Percentiles rank a stretch among this genome's conserved stretches.
Conservation (phyloP, 2,329 filamentous ascomycete species). For the Shiraia bambusicola region DNA sequence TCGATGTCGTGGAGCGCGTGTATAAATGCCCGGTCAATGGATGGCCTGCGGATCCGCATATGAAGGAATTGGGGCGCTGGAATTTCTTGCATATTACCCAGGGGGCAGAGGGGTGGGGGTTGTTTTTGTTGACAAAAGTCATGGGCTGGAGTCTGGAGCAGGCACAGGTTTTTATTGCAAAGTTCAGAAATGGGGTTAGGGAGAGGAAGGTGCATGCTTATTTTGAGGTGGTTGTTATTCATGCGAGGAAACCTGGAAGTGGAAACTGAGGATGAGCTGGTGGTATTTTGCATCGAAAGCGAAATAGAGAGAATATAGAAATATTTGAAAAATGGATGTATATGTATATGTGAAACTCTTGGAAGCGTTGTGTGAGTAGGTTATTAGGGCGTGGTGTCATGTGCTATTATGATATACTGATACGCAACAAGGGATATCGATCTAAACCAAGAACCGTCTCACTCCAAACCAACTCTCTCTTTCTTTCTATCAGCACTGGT, state of each 20-base stretch:
- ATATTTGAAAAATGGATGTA: too few species aligned
- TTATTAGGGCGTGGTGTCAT: conserved; percentile 7
- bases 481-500: conserved; percentile 10
- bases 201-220: conserved; percentile 37
- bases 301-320: too few species aligned
- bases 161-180: conserved; percentile 47
- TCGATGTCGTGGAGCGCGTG: conserved; percentile 26
- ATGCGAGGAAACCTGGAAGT: conserved; percentile 12
- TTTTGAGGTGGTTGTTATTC: conserved; percentile 26
- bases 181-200: conserved; percentile 34
- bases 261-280: background rate
- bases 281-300: too few species aligned
- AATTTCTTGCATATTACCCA: conserved; percentile 34
- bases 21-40: conserved; percentile 34
- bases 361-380: background rate
- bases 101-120: conserved; percentile 31
- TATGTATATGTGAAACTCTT: too few species aligned
- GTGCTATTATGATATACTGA: conserved; percentile 16
- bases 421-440: conserved; percentile 13
- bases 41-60: conserved; percentile 30
- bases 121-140: conserved; percentile 30
- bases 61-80: conserved; percentile 39
- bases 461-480: conserved; percentile 10
- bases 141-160: conserved; percentile 45
- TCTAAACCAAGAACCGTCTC: conserved; percentile 15